phyloP scores from a whole-genome alignment of 2,329 filamentous ascomycete species.

The Pleurostoma richardsiae region DNA sequence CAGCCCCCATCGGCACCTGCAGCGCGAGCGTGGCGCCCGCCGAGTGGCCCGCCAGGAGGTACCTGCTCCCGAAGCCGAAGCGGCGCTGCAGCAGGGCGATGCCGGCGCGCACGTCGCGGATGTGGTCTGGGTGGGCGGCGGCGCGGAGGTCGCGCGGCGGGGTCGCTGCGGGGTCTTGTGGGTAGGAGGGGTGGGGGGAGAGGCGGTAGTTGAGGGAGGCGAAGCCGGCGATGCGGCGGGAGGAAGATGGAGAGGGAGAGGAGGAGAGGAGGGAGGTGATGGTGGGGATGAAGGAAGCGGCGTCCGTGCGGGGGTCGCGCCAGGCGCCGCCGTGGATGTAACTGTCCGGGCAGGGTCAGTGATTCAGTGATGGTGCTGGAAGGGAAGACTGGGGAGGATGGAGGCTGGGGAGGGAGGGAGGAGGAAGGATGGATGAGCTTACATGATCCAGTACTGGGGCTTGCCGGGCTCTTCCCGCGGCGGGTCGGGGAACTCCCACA shows the following conservation, averaged over 20 bases:
- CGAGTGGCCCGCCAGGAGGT: slow-evolving; percentile 57
- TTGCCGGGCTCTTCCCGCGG: not conserved
- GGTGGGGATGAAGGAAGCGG: slow-evolving; percentile 38
- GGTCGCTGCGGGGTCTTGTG: slow-evolving; percentile 33
- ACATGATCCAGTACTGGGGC: slow-evolving; percentile 11
- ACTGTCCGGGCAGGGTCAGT: slow-evolving; percentile 10
- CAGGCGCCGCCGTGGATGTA: slow-evolving; percentile 61
- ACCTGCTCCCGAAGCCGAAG: slow-evolving; percentile 24
- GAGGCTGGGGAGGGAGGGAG: too few relatives aligned
- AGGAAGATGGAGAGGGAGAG: slow-evolving; percentile 13
- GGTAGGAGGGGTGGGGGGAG: slow-evolving; percentile 43
- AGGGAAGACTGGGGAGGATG: too few relatives aligned
- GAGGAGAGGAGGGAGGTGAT: slow-evolving; percentile 32
- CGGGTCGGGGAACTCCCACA: slow-evolving; percentile 8
- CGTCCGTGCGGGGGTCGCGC: slow-evolving; percentile 50
- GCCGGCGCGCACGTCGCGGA: slow-evolving; percentile 49
- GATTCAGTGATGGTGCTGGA: not conserved
- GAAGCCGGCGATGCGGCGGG: slow-evolving; percentile 49
- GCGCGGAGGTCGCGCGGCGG: slow-evolving; percentile 26
- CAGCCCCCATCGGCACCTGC: slow-evolving; percentile 48
- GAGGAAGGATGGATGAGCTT: not conserved
- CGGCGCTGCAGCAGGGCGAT: slow-evolving; percentile 40
- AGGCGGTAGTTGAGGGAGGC: slow-evolving; percentile 63
- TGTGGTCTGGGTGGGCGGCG: slow-evolving; percentile 55
- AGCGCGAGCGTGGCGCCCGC: slow-evolving; percentile 60